Evolutionary conservation across 176 grass and related monocot genomes (phyloP), one percentile per base, ranked within the genome.

Genomic region (Oryza brachyantha): DNA sequence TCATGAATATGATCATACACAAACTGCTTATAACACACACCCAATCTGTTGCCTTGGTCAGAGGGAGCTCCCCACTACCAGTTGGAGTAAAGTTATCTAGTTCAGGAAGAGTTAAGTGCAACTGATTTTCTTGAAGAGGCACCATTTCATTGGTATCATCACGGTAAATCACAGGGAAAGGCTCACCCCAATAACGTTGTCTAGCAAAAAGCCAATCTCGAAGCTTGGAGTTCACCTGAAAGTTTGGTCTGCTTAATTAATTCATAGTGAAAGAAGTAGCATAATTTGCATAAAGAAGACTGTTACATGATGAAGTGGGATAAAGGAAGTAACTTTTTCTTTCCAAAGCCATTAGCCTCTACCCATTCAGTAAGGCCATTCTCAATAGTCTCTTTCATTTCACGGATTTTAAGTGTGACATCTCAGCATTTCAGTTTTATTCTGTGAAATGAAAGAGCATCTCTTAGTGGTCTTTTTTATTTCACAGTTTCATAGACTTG

Each of bases 171-270:
- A 98, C 83, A 78, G 95, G 95, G 80, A 98, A 98, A 90, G 95
- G 95, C 69, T 98, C 92, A 8, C 95, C 95, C 95, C 95, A 98
- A 70, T 98, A 98, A 16, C 95, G 92, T 24, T 94, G 95, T 70
- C 95, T 85, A 58, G 92, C 95, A 78, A 98, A 98, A 73, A 98
- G 90, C 95, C 95, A 98, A 88, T 98, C 95, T 79, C 95, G 91
- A 14, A 98, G 85, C 87, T 98, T 98, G 83, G 94, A 98, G 74
- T 98, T 98, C 13, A 98, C 89, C 95, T 98, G 84, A 73, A 29
- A 46, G 29, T 81, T 4, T 3, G 58, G 29, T 76, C n/a, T 61
- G 34, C 50, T 75, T 58, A 78, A 83, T 87, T 82, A 74, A 81
- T 79, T 21, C 29, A 42, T 42, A 21, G 73, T 21, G 57, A 82